phyloP scores from a whole-genome alignment of 441 rosid genomes.

The Cnidoscolus chayamansa region DNA sequence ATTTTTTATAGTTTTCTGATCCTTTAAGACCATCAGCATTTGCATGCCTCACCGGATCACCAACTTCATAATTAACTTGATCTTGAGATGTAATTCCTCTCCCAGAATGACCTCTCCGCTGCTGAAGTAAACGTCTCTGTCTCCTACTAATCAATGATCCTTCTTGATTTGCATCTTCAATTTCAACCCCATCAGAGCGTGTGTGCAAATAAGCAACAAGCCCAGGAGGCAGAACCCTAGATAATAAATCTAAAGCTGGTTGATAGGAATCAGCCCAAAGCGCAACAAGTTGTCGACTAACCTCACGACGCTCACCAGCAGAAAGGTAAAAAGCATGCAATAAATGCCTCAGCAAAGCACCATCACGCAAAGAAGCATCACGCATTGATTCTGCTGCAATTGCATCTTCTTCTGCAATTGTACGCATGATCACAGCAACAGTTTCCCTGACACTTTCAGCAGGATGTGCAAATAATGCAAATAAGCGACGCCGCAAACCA shows the following conservation, averaged over 20 bases:
- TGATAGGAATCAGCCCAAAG: slow-evolving; percentile 99
- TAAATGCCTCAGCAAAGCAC: slow-evolving; percentile 96
- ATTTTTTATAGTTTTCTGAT: slow-evolving; percentile 48
- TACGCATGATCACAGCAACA: slow-evolving; percentile 97
- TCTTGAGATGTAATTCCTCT: slow-evolving; percentile 67
- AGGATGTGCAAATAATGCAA: slow-evolving; percentile 98
- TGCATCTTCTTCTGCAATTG: slow-evolving; percentile 99
- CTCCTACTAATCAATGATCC: slow-evolving; percentile 77
- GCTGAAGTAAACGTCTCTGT: slow-evolving; percentile 84
- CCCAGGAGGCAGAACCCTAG: slow-evolving; percentile 98
- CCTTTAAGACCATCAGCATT: slow-evolving; percentile 42
- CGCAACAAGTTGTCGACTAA: slow-evolving; percentile 99
- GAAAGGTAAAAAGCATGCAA: slow-evolving; percentile 88
- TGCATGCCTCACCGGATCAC: slow-evolving; percentile 50
- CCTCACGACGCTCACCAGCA: slow-evolving; percentile 91
- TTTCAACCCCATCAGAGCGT: slow-evolving; percentile 58
- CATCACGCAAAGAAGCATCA: slow-evolving; percentile 99
- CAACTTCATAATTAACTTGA: slow-evolving; percentile 56
- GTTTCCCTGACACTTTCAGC: slow-evolving; percentile 99
- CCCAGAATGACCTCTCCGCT: slow-evolving; percentile 70
- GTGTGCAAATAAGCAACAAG: slow-evolving; percentile 99
- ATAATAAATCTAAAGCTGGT: slow-evolving; percentile 85
- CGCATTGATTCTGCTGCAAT: slow-evolving; percentile 99
- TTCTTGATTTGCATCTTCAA: slow-evolving; percentile 67
- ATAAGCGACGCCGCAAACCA: slow-evolving; percentile 89